These are phyloP conservation scores for Brassica balearica DNA, from an alignment of 441 rosid species.

Conservation along the genomic window DNA sequence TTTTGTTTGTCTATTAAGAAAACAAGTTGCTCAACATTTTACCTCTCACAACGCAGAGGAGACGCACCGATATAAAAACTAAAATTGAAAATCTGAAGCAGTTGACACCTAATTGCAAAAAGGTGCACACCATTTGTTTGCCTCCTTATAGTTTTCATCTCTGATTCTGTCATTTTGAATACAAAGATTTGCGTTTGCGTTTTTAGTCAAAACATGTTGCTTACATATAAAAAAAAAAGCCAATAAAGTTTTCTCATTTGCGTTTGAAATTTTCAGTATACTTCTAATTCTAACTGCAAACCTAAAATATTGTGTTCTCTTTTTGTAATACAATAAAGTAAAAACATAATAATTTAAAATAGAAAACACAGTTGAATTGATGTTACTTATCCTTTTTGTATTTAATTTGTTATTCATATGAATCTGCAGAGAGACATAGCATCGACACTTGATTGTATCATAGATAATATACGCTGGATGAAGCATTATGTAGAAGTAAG, in stretches of 20 bases:
- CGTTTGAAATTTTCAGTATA: not conserved
- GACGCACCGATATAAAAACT: not conserved
- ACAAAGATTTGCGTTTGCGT: not conserved
- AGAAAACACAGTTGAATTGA: not conserved
- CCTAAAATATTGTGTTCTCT: not conserved
- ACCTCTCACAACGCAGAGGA: slow-evolving; percentile 12
- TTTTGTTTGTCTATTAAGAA: not conserved
- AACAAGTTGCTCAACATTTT: not conserved
- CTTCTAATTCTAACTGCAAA: not conserved
- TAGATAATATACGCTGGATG: not conserved
- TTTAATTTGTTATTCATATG: not conserved
- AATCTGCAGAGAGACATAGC: slow-evolving; percentile 15
- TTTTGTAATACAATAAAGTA: not conserved
- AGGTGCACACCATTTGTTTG: slow-evolving; percentile 19
- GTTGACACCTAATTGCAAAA: slow-evolving; percentile 5
- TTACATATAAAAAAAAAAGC: not conserved
- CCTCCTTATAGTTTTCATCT: not conserved
- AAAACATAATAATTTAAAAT: not conserved
- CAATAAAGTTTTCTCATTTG: not conserved
- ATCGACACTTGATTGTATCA: slow-evolving; percentile 17
- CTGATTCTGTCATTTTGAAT: not conserved
- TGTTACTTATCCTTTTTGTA: not conserved
- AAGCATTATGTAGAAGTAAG: slow-evolving; percentile 32
- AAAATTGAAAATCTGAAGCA: slow-evolving; percentile 8
- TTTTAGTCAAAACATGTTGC: not conserved